Conservation (phyloP, 441 rosid genomes). For the Eutrema salsugineum region DNA sequence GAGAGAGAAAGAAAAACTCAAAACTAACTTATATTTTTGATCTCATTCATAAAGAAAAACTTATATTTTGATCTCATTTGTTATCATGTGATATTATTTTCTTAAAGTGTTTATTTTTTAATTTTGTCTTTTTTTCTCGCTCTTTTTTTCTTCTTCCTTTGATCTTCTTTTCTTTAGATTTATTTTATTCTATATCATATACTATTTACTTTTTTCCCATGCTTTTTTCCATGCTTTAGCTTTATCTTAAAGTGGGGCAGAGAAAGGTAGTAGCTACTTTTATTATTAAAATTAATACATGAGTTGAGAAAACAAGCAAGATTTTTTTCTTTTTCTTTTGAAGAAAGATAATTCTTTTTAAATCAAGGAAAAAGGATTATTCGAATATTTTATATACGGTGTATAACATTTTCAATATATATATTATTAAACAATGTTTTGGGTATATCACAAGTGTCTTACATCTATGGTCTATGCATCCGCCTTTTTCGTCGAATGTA, state of each 20-base stretch:
- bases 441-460: slow-evolving; percentile 21
- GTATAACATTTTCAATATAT: slow-evolving; percentile 27
- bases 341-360: too few species aligned
- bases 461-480: slow-evolving; percentile 30
- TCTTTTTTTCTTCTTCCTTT: slow-evolving; percentile 32
- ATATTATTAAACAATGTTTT: neutral
- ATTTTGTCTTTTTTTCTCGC: slow-evolving; percentile 37
- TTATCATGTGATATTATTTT: slow-evolving; percentile 42
- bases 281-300: slow-evolving; percentile 27
- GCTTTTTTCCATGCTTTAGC: slow-evolving; percentile 70
- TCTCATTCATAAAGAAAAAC: neutral
- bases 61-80: neutral
- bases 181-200: slow-evolving; percentile 31
- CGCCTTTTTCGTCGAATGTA: slow-evolving; percentile 1
- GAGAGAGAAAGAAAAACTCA: slow-evolving; percentile 30
- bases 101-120: slow-evolving; percentile 23
- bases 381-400: slow-evolving; percentile 32
- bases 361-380: slow-evolving; percentile 5
- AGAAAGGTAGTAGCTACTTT: slow-evolving; percentile 67
- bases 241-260: slow-evolving; percentile 87
- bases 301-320: slow-evolving; percentile 27
- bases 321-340: too few species aligned
- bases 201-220: slow-evolving; percentile 45
- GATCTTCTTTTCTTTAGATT: slow-evolving; percentile 25
- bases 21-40: slow-evolving; percentile 10